phyloP scores from a whole-genome alignment of 805 yeast species.

The Lipomyces anomalus region DNA sequence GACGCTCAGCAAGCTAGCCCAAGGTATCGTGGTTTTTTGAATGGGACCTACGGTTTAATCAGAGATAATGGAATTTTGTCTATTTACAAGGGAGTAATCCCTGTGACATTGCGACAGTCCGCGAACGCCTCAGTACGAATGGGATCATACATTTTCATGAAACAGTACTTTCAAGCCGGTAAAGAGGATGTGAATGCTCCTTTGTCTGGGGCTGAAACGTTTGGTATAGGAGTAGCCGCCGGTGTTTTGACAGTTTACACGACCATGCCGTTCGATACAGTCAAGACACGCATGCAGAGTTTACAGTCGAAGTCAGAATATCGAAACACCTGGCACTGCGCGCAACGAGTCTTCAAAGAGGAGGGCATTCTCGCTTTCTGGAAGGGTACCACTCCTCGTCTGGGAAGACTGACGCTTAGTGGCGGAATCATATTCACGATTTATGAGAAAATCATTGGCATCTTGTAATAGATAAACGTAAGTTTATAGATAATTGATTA shows the following conservation, averaged over 20 bases:
- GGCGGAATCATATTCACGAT: conserved; percentile 98
- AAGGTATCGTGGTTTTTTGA: conserved; percentile 56
- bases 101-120: conserved; percentile 93
- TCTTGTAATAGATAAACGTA: conserved; percentile 3
- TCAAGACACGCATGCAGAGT: conserved; percentile 95
- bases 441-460: conserved; percentile 75
- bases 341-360: conserved; percentile 67
- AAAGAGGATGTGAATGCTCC: conserved; percentile 57
- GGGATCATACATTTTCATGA: conserved; percentile 87
- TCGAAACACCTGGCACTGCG: conserved; percentile 74
- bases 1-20: conserved; percentile 77
- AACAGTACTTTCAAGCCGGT: conserved; percentile 33
- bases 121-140: conserved; percentile 91
- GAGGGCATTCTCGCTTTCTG: conserved; percentile 91
- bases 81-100: conserved; percentile 80
- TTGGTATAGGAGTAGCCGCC: conserved; percentile 83
- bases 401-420: conserved; percentile 84
- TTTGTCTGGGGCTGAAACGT: conserved; percentile 71
- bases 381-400: conserved; percentile 97
- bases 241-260: conserved; percentile 86
- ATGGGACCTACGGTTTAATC: conserved; percentile 61
- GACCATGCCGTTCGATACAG: conserved; percentile 94
- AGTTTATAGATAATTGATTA: neutral
- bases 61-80: conserved; percentile 78
- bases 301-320: conserved; percentile 69